Base-by-base conservation (phyloP, 257 asterid species). In the Primulina tabacum region DNA sequence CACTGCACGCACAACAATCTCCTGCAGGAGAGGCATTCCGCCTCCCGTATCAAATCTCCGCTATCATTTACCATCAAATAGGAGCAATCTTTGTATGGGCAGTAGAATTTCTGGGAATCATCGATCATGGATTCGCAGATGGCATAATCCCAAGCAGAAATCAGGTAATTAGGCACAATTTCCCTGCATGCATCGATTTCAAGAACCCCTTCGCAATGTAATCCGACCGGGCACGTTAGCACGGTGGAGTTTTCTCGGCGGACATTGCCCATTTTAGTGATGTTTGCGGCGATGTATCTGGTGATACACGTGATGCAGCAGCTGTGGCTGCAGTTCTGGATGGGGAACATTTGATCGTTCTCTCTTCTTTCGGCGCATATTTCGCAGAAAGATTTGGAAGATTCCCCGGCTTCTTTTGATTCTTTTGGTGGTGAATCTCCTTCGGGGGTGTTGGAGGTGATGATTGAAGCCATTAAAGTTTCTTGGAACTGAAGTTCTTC, bases 51-150 rank as follows among this genome's bases (percentile, higher is more conserved):
- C 28, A 30, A 34, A 34, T 30, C 65, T 6, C 55, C 75, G 0
- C 53, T 18, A 62, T 79, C 82, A 35, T 79, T 72, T 24, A 82
- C 77, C 69, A 88, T 57, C 79, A 86, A 28, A 0, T 67, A 84
- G 2, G 92, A 88, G 28, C 92, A 88, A 50, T 81, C 78, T 34
- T 71, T 75, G 29, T 74, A 84, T 7, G 95, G 95, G 12, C 95
- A 88, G 67, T 84, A 82, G 6, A 75, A 79, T 3, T 59, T 85
- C 70, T 77, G 80, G 6, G 80, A 59, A 4, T 62, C 82, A 17
- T 26, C 61, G 18, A 88, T 72, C 12, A 80, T 0, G 0, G 85
- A 70, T 65, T 84, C 88, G 18, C 90, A 84, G 0, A 88, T 30
- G 0, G 55, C 62, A 7, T 75, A 75, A 0, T 73, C 84, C 96